Evolutionary conservation across 2,329 filamentous ascomycete species (phyloP).

Genomic region (Colletotrichum echinochloae): DNA sequence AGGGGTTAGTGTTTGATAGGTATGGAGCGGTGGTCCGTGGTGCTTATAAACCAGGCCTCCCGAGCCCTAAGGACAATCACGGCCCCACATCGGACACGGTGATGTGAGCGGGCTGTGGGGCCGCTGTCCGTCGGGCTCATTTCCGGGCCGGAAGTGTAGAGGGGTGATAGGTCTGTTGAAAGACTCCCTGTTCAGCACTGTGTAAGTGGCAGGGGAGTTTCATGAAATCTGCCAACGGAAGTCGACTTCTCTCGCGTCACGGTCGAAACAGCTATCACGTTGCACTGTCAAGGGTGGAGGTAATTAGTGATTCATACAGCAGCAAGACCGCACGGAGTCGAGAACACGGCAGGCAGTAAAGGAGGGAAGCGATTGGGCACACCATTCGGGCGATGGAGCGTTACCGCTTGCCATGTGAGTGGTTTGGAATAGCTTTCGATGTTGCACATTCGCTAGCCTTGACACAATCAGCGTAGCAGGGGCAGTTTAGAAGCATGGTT

Average conservation of each 20-base stretch:
- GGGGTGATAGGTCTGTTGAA: not conserved
- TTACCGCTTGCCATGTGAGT: not conserved
- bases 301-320: not conserved
- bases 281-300: not conserved
- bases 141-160: not conserved
- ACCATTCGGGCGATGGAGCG: too few species aligned
- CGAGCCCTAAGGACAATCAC: not conserved
- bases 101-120: not conserved
- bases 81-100: constrained; percentile 20
- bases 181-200: not conserved
- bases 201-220: too few species aligned
- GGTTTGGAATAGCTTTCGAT: too few species aligned
- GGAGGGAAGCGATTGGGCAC: not conserved
- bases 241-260: not conserved
- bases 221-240: not conserved
- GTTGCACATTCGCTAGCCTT: not conserved
- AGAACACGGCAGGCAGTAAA: not conserved
- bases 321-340: not conserved
- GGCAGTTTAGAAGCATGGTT: not conserved
- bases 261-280: not conserved
- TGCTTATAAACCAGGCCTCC: not conserved
- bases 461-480: not conserved
- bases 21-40: constrained; percentile 6
- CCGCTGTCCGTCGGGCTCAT: not conserved
- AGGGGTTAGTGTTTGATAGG: constrained; percentile 8